phyloP scores from a whole-genome alignment of 2,329 filamentous ascomycete genomes.

The Fusarium sp. region DNA sequence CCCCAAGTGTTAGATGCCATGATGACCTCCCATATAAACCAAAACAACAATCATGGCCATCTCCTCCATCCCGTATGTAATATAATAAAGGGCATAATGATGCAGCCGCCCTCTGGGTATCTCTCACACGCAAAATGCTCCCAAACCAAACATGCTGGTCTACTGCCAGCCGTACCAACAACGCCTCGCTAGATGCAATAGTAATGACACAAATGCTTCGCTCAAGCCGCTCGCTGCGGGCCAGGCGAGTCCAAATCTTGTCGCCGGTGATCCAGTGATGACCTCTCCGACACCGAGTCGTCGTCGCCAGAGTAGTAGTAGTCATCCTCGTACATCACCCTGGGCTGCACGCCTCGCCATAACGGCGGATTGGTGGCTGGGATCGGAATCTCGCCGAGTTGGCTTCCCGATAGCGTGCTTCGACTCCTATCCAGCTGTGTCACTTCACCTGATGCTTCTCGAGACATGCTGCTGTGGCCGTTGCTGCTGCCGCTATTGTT shows the following conservation, averaged over 20 bases:
- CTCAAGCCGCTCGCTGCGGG: slow-evolving; percentile 25
- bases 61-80: neutral
- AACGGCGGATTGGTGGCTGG: slow-evolving; percentile 52
- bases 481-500: slow-evolving; percentile 28
- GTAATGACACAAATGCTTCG: slow-evolving; percentile 22
- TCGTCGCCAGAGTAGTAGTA: slow-evolving; percentile 46
- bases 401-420: slow-evolving; percentile 37
- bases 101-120: slow-evolving; percentile 26
- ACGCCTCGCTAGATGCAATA: slow-evolving; percentile 46
- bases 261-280: slow-evolving; percentile 41
- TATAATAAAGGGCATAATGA: slow-evolving; percentile 7
- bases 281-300: slow-evolving; percentile 43
- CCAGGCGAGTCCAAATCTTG: slow-evolving; percentile 42
- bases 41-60: neutral
- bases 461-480: slow-evolving; percentile 40
- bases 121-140: slow-evolving; percentile 24
- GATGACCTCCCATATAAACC: neutral
- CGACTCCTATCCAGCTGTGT: slow-evolving; percentile 33
- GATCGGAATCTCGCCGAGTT: slow-evolving; percentile 40
- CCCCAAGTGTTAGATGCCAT: neutral
- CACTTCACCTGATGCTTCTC: slow-evolving; percentile 36
- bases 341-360: slow-evolving; percentile 54
- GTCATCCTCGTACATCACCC: slow-evolving; percentile 48
- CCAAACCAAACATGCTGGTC: slow-evolving; percentile 14
- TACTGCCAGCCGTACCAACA: slow-evolving; percentile 21